Percentiles rank a stretch among this genome's conserved stretches.
Evolutionary conservation across 2,329 filamentous ascomycete species (phyloP).

Genomic region (Dactylellina sp.): DNA sequence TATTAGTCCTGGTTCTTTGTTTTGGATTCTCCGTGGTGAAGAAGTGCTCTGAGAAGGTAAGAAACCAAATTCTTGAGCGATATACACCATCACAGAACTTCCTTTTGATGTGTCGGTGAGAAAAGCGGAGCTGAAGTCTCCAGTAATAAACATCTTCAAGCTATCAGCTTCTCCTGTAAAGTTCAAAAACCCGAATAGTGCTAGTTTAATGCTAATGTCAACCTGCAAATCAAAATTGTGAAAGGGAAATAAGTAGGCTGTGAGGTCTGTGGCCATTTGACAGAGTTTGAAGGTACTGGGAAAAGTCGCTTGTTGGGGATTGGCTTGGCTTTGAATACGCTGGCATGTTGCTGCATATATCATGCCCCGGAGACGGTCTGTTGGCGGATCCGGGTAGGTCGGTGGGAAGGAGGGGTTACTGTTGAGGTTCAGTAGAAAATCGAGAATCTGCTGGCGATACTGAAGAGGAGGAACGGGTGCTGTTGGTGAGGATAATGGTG

Average conservation of each 20-base stretch:
- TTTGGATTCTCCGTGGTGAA: not conserved
- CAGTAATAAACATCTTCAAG: conserved; percentile 6
- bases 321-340: conserved; percentile 11
- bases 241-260: conserved; percentile 21
- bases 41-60: not conserved
- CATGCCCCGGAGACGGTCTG: conserved; percentile 41
- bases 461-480: not conserved
- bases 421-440: conserved; percentile 15
- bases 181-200: conserved; percentile 9
- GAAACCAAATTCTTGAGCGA: conserved; percentile 8
- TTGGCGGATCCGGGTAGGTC: conserved; percentile 25
- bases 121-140: not conserved
- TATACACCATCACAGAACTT: not conserved
- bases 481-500: conserved; percentile 7
- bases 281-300: not conserved
- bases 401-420: not conserved
- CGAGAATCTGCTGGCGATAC: conserved; percentile 6
- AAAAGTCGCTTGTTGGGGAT: not conserved
- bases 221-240: conserved; percentile 42
- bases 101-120: not conserved
- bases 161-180: not conserved
- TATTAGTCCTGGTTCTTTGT: not conserved
- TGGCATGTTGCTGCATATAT: conserved; percentile 39
- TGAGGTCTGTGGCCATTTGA: conserved; percentile 20
- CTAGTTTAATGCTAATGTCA: conserved; percentile 20